Conservation (phyloP, 164 flowering plant species). For the Berberis vulgaris region DNA sequence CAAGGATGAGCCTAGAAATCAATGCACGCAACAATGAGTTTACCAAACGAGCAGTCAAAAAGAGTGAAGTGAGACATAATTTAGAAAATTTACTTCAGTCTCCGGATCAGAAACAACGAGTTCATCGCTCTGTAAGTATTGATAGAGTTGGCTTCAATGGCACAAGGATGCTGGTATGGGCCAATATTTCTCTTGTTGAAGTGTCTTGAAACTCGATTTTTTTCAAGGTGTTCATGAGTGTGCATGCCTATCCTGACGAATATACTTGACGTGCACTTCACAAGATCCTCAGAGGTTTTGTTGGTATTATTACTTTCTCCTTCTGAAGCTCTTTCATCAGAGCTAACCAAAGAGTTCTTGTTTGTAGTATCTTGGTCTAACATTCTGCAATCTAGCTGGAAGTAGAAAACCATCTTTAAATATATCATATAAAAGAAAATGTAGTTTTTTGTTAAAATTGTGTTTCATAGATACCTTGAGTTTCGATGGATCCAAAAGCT, state of each 20-base stretch:
- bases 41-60: not conserved
- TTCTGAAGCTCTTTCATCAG: conserved; percentile 16
- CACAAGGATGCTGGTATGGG: conserved; percentile 44
- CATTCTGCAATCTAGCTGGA: conserved; percentile 36
- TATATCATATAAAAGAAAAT: not conserved
- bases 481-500: conserved; percentile 29
- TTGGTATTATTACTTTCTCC: conserved; percentile 36
- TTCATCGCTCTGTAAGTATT: conserved; percentile 32
- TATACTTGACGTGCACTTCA: conserved; percentile 56
- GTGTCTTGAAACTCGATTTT: conserved; percentile 31
- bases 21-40: not conserved
- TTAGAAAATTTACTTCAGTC: conserved; percentile 42
- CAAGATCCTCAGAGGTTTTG: conserved; percentile 45
- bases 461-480: conserved; percentile 25
- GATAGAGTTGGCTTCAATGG: conserved; percentile 43
- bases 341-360: conserved; percentile 14
- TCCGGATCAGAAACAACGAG: conserved; percentile 42
- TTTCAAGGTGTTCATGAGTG: conserved; percentile 22
- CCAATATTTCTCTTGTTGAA: conserved; percentile 62
- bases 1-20: conserved; percentile 49
- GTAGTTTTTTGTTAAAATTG: not conserved
- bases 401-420: conserved; percentile 6
- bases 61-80: not conserved
- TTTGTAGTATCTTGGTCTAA: conserved; percentile 27
- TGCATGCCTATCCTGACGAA: conserved; percentile 48